These are phyloP conservation scores for Nannochloropsis gaditana DNA, from an alignment of 108 stramenopile genomes.

Conservation along the genomic window DNA sequence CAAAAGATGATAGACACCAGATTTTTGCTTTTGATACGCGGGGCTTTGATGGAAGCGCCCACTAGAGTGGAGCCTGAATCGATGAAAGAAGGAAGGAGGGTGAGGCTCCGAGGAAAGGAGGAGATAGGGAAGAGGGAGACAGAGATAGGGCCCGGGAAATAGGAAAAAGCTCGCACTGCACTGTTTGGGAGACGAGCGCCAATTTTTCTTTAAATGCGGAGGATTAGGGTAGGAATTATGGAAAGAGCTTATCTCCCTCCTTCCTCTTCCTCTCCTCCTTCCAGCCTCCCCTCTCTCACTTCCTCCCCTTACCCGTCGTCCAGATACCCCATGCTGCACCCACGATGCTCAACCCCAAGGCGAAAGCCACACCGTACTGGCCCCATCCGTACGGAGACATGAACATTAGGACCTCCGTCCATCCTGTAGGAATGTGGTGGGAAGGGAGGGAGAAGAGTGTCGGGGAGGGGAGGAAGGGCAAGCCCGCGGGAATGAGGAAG, in stretches of 20 bases:
- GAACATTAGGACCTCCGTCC: constrained; percentile 93
- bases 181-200: too few relatives aligned
- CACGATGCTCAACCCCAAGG: constrained; percentile 85
- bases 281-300: not conserved
- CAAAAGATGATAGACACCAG: constrained; percentile 99
- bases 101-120: not conserved
- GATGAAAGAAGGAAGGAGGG: not conserved
- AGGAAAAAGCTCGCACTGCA: too few relatives aligned
- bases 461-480: not conserved
- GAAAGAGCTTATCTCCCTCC: not conserved
- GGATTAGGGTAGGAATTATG: too few relatives aligned
- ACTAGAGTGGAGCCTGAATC: constrained; percentile 66
- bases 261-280: not conserved
- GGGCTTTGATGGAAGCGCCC: constrained; percentile 97
- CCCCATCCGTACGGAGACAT: constrained; percentile 96
- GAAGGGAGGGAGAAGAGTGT: not conserved
- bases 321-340: constrained; percentile 97
- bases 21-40: constrained; percentile 94
- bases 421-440: constrained; percentile 57
- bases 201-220: too few relatives aligned
- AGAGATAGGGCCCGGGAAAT: not conserved
- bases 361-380: constrained; percentile 91
- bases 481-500: not conserved
- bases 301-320: constrained; percentile 69
- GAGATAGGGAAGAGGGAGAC: not conserved